Conservation (phyloP, 768 basidiomycete genomes). For the Boletus pseudopeckii region DNA sequence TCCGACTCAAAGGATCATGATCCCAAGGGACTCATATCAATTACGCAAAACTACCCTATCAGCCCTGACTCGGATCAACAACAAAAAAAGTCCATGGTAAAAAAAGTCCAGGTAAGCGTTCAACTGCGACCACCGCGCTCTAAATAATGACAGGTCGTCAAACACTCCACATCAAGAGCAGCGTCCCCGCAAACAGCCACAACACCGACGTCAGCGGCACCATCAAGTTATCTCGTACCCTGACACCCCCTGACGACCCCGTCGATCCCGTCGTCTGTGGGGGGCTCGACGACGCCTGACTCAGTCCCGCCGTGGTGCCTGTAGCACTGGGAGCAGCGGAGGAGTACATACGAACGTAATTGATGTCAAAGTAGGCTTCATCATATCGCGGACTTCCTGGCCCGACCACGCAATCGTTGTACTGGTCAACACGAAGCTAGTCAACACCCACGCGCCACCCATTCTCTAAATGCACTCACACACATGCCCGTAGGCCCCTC, state of each 20-base stretch:
- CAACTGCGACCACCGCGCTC: not conserved
- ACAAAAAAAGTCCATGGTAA: not conserved
- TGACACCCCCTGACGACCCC: not conserved
- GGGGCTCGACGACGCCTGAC: not conserved
- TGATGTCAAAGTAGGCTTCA: constrained; percentile 64
- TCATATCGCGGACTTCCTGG: constrained; percentile 53
- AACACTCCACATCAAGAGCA: constrained; percentile 5
- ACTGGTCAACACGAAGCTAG: constrained; percentile 26
- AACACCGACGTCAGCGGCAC: not conserved
- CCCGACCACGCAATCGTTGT: constrained; percentile 54
- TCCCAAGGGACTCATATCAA: too few relatives aligned
- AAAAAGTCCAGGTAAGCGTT: not conserved
- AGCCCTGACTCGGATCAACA: not conserved
- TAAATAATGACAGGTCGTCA: not conserved
- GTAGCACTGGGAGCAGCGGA: constrained; percentile 8
- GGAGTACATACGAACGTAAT: constrained; percentile 56
- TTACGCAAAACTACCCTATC: too few relatives aligned
- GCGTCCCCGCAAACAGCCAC: not conserved
- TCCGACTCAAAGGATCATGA: too few relatives aligned
- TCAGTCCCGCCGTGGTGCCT: not conserved
- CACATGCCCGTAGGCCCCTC: constrained; percentile 40
- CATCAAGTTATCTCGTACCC: not conserved
- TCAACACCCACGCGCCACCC: not conserved
- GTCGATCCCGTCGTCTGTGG: not conserved
- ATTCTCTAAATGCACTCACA: constrained; percentile 27